Evolutionary conservation across 805 yeast species (phyloP).

Genomic region (Blastobotrys attinorum): DNA sequence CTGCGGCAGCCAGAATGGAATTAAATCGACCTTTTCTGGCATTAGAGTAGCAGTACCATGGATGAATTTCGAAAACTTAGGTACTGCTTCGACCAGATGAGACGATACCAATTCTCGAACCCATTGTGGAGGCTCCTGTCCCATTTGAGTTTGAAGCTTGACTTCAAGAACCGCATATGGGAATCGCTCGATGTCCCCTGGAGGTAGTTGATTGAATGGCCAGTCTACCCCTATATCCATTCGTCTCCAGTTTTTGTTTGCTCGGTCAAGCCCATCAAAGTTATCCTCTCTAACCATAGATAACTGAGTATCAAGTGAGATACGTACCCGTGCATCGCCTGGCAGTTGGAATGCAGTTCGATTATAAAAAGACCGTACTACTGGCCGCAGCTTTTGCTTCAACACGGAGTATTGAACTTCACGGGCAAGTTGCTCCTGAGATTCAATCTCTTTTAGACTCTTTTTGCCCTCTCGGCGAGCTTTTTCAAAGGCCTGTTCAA

Average conservation of each 20-base stretch:
- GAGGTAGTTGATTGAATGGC: constrained; percentile 84
- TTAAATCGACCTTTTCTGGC: constrained; percentile 71
- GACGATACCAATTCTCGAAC: constrained; percentile 84
- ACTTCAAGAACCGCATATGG: constrained; percentile 98
- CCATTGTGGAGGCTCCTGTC: constrained; percentile 99
- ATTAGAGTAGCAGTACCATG: constrained; percentile 93
- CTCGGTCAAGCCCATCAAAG: constrained; percentile 87
- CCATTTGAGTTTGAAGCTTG: constrained; percentile 92
- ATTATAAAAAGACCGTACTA: constrained; percentile 90
- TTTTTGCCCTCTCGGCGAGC: constrained; percentile 90
- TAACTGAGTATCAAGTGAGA: constrained; percentile 92
- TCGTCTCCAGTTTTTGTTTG: constrained; percentile 94
- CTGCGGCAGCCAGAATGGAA: constrained; percentile 98
- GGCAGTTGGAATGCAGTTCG: constrained; percentile 99
- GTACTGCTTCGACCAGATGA: constrained; percentile 96
- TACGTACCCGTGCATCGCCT: constrained; percentile 98
- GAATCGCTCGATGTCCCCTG: constrained; percentile 80
- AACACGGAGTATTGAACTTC: constrained; percentile 89
- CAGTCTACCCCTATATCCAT: constrained; percentile 97
- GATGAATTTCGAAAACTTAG: constrained; percentile 93
- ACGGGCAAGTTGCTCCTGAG: constrained; percentile 81
- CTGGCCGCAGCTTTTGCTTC: constrained; percentile 82
- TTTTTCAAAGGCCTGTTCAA: constrained; percentile 83
- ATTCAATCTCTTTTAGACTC: constrained; percentile 77
- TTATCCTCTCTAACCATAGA: constrained; percentile 98